Percentiles rank a stretch among this genome's conserved stretches.
These are phyloP conservation scores for Tulasnella sp. DNA, from an alignment of 768 basidiomycete genomes.

Conservation along the genomic window DNA sequence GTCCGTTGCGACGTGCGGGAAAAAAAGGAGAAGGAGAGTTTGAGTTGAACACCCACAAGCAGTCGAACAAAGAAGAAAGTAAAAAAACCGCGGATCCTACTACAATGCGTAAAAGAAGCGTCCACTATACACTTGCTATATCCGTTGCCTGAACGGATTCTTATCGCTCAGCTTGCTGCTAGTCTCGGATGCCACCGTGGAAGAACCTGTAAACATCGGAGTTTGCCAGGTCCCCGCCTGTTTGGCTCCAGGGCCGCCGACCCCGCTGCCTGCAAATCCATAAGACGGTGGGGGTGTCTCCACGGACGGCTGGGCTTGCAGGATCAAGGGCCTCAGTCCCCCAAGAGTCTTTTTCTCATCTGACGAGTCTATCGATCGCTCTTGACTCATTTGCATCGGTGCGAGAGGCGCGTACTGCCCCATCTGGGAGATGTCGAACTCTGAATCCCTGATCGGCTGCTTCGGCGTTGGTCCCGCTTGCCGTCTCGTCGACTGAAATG, in stretches of 20 bases:
- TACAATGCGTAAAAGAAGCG: conserved; percentile 15
- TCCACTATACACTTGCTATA: neutral
- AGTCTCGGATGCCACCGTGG: conserved; percentile 9
- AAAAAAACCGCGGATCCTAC: neutral
- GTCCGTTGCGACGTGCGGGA: neutral
- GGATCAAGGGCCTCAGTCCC: neutral
- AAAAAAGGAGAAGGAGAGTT: conserved; percentile 3
- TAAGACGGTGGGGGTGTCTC: conserved; percentile 1
- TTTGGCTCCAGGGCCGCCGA: neutral
- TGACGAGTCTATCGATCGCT: neutral
- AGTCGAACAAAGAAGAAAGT: conserved; percentile 1
- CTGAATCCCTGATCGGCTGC: conserved; percentile 28
- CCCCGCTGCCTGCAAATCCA: conserved; percentile 1
- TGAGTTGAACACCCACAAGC: neutral
- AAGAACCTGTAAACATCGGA: conserved; percentile 16
- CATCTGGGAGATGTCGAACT: conserved; percentile 25
- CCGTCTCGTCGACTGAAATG: neutral
- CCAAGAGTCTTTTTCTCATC: neutral
- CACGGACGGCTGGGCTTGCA: conserved; percentile 11
- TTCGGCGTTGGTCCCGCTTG: conserved; percentile 25
- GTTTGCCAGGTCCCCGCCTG: conserved; percentile 27
- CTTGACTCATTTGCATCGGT: neutral
- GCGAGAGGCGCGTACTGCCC: conserved; percentile 14
- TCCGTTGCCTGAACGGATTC: conserved; percentile 31
- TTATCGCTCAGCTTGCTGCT: conserved; percentile 21